phyloP scores from a whole-genome alignment of 2,329 filamentous ascomycete genomes.

The Furcasterigmium furcatum region DNA sequence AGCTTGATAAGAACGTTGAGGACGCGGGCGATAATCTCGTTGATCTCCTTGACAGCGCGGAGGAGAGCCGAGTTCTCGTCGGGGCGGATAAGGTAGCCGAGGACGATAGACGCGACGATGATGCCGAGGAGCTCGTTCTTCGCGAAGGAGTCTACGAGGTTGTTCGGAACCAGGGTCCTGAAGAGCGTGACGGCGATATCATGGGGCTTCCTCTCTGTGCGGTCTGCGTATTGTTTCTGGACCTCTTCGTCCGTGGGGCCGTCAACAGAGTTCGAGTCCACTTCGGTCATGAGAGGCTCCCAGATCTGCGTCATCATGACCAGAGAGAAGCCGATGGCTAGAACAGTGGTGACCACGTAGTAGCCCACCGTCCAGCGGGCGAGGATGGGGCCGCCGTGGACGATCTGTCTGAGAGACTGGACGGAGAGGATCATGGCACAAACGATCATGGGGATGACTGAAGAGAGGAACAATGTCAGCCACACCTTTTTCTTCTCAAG shows the following conservation, averaged over 20 bases:
- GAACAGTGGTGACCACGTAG: conserved; percentile 45
- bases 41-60: conserved; percentile 40
- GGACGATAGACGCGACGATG: conserved; percentile 39
- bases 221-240: conserved; percentile 11
- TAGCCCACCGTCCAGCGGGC: conserved; percentile 47
- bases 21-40: conserved; percentile 40
- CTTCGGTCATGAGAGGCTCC: conserved; percentile 36
- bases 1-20: conserved; percentile 45
- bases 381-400: conserved; percentile 35
- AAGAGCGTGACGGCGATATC: conserved; percentile 45
- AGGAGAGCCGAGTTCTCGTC: conserved; percentile 29
- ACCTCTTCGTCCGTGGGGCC: conserved; percentile 6
- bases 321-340: conserved; percentile 43
- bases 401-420: conserved; percentile 42
- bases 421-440: conserved; percentile 50
- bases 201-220: conserved; percentile 20
- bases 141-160: conserved; percentile 42
- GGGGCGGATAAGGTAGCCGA: conserved; percentile 40
- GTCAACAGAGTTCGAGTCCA: conserved; percentile 7
- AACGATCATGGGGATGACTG: conserved; percentile 48
- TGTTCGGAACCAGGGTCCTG: conserved; percentile 44
- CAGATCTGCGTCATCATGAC: conserved; percentile 44
- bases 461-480: neutral
- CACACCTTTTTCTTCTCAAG: too few species aligned
- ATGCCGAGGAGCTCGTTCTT: conserved; percentile 43